Base-by-base conservation (phyloP, 495 filamentous ascomycete genomes). In the Pseudotulostoma volvatum region DNA sequence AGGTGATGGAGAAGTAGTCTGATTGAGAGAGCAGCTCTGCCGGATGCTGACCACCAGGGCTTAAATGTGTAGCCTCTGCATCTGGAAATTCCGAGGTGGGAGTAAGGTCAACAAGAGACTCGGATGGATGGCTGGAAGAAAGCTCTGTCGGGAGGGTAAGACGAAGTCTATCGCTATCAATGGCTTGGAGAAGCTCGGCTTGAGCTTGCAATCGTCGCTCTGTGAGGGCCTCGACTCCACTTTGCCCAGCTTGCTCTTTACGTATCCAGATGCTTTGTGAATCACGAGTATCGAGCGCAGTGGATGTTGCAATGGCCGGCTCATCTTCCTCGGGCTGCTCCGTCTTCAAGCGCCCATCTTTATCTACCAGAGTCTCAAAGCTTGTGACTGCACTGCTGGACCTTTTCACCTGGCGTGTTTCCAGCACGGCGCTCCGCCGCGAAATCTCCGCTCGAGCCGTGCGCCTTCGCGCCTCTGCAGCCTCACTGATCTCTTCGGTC, bases 391-490 rank as follows among this genome's bases (percentile, higher is more conserved):
- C 49, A 25, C 44, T 50, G 37, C 34, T 44, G 5, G 31, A 41
- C 37, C 38, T 47, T 40, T 30, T 37, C 42, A 42, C 56, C 23
- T 28, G 23, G 7, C 40, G 36, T n/a, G 20, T 31, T 13, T 1
- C 7, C 7, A 34, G 17, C 9, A 15, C 16, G 4, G 43, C 44
- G 19, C 45, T 49, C 40, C 54, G 51, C 13, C 54, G 55, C 55
- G 79, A 61, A 17, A 87, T 63, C 49, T 93, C 84, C 45, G 81
- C 79, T 31, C 79, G 66, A 46, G 77, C 78, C 41, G 70, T 61
- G 23, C 76, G 71, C 41, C 76, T 65, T 38, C 77, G 74, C 42
- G 83, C 79, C 41, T 77, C 77, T 33, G 79, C 82, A 13, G 77
- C 76, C 13, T 77, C 65, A 7, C 64, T 70, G 8, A 62, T 44